Evolutionary conservation across 2,329 filamentous ascomycete species (phyloP), one percentile per base, ranked within the genome.

Genomic region (Sporothrix brunneoviolacea): DNA sequence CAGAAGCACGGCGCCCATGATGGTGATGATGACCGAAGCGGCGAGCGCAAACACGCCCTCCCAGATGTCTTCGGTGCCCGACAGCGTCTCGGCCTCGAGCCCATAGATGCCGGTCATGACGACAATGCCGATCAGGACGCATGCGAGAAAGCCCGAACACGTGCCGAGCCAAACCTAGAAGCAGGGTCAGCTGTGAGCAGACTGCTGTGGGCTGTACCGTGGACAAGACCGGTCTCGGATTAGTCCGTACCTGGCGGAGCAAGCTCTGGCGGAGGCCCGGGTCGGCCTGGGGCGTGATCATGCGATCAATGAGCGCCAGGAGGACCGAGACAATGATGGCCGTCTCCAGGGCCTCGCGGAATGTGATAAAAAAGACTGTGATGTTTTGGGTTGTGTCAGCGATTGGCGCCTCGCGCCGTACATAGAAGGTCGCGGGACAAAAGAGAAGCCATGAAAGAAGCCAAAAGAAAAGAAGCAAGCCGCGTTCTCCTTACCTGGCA

Each of bases 301-400:
- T 87, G 65, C 93, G 86, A 65, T 91, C 91, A 51, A 94, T 71
- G 63, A 91, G 93, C n/a, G 88, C 81, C 33, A 94, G 77, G 36
- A 95, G 72, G 16, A 94, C 84, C 0, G 89, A 91, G 55, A 94
- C 83, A 59, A 94, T 88, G 62, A 95, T 89, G 61, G 79, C 84
- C 0, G 85, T 86, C 72, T 95, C 89, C 39, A 95, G 72, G 36
- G 83, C 82, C 70, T 95, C 89, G 62, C 89, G 82, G 65, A 95
- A 93, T 68, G 88, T 84, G 65, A 95, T 86, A 70, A 95, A 90
- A 71, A 95, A 95, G 51, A 95, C 82, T 57, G 84, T n/a, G n/a
- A n/a, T n/a, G n/a, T n/a, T n/a, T n/a, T n/a, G n/a, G n/a, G n/a
- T n/a, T n/a, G n/a, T n/a, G n/a, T n/a, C n/a, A n/a, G n/a, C n/a